phyloP scores from a whole-genome alignment of 2,329 filamentous ascomycete species.

The Microcyclosporella mali region DNA sequence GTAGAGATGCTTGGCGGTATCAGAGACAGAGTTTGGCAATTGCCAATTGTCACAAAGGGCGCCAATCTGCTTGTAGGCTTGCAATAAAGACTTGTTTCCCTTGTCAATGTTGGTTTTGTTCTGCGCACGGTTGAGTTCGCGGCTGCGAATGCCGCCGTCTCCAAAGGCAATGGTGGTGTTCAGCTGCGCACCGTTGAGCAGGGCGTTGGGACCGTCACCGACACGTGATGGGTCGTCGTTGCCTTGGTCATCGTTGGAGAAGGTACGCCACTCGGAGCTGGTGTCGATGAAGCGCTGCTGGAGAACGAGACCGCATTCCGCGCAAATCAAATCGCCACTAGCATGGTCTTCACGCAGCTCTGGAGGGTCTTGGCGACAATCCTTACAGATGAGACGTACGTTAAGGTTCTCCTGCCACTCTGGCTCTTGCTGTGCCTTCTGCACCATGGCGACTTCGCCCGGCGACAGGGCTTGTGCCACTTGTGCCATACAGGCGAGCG shows the following conservation, averaged over 20 bases:
- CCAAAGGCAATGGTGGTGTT: conserved; percentile 82
- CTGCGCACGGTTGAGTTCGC: conserved; percentile 75
- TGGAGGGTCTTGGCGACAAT: conserved; percentile 88
- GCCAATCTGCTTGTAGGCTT: conserved; percentile 83
- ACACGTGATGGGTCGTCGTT: conserved; percentile 97
- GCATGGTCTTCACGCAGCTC: conserved; percentile 91
- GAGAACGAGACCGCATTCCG: conserved; percentile 83
- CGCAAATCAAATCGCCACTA: conserved; percentile 86
- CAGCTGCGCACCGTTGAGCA: conserved; percentile 84
- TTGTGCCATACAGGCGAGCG: conserved; percentile 19
- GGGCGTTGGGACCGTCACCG: conserved; percentile 83
- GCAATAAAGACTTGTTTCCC: conserved; percentile 70
- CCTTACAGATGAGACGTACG: conserved; percentile 75
- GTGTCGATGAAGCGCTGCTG: conserved; percentile 90
- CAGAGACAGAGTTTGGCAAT: conserved; percentile 72
- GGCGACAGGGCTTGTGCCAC: conserved; percentile 38
- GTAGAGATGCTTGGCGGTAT: conserved; percentile 90
- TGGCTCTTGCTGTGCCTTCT: conserved; percentile 33
- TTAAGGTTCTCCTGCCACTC: conserved; percentile 79
- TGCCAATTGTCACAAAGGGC: conserved; percentile 79
- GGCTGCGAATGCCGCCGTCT: conserved; percentile 62
- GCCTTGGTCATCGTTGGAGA: conserved; percentile 95
- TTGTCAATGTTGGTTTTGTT: conserved; percentile 78
- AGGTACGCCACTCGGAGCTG: conserved; percentile 96
- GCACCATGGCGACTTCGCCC: conserved; percentile 37